A percentile compares a stretch with the other conserved stretches of the same genome.
These are phyloP conservation scores for Sordaria brevicollis DNA, from an alignment of 495 filamentous ascomycete species.

Conservation along the genomic window DNA sequence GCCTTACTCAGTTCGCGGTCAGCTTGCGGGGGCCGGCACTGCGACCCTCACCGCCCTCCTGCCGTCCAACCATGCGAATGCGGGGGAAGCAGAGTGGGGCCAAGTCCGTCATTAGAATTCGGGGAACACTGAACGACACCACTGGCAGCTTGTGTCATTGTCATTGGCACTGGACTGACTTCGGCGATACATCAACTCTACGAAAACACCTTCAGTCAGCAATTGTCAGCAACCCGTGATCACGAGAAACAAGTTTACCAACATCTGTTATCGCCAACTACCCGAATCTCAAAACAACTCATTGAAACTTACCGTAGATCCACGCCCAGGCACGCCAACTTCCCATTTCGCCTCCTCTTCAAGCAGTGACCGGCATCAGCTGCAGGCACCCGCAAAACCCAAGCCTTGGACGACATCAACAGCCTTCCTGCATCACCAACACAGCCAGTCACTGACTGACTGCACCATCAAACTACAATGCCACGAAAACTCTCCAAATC, in stretches of 20 bases:
- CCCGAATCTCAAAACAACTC: neutral
- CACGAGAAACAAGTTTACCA: neutral
- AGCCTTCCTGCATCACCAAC: neutral
- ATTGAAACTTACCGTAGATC: too few species aligned
- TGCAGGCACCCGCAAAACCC: too few species aligned
- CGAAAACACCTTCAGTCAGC: neutral
- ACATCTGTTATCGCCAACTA: neutral
- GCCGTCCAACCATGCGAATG: neutral
- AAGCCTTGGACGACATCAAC: too few species aligned
- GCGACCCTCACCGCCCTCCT: neutral
- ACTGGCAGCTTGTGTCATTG: neutral
- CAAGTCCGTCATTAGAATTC: neutral
- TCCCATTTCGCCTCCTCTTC: too few species aligned
- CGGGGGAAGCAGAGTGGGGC: neutral
- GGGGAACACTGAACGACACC: neutral
- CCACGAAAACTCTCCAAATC: constrained; percentile 4
- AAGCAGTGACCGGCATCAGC: too few species aligned
- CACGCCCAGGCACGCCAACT: too few species aligned
- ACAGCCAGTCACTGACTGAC: too few species aligned
- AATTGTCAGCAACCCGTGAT: neutral
- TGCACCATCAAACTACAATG: too few species aligned
- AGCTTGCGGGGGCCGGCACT: neutral
- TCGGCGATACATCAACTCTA: neutral
- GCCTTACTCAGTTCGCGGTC: neutral
- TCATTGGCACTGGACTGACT: neutral